Conservation (phyloP, 257 asterid species). For the Penstemon newberryi region DNA sequence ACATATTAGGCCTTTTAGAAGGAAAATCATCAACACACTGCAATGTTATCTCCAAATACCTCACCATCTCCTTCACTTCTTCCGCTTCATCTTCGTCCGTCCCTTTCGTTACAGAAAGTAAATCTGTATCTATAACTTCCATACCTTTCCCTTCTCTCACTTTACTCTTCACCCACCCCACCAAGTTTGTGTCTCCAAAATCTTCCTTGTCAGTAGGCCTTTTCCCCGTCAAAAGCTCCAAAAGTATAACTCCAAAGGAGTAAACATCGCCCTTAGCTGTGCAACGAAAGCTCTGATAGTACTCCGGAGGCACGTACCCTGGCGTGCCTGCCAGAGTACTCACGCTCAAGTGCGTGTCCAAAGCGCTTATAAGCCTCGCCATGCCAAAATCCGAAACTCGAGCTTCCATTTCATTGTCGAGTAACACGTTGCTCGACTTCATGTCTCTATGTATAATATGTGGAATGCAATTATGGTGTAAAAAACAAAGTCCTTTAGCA, state of each 20-base stretch:
- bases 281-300: slow-evolving; percentile 95
- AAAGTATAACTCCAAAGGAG: slow-evolving; percentile 76
- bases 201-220: slow-evolving; percentile 96
- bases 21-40: slow-evolving; percentile 95
- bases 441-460: slow-evolving; percentile 92
- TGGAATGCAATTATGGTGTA: slow-evolving; percentile 97
- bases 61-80: slow-evolving; percentile 87
- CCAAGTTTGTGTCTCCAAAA: slow-evolving; percentile 88
- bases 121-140: slow-evolving; percentile 74
- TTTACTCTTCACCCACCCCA: slow-evolving; percentile 93
- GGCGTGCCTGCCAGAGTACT: slow-evolving; percentile 94
- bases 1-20: slow-evolving; percentile 84
- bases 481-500: slow-evolving; percentile 86
- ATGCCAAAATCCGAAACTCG: slow-evolving; percentile 92
- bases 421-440: slow-evolving; percentile 87
- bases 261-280: slow-evolving; percentile 91
- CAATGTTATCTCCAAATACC: slow-evolving; percentile 72
- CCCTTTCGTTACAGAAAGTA: slow-evolving; percentile 45
- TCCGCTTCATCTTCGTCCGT: slow-evolving; percentile 68
- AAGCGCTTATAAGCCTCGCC: slow-evolving; percentile 90
- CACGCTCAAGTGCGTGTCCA: slow-evolving; percentile 87
- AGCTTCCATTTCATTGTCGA: slow-evolving; percentile 80
- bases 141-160: slow-evolving; percentile 87
- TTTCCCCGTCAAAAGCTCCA: slow-evolving; percentile 83
- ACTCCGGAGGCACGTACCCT: slow-evolving; percentile 95